Percentiles rank a stretch among this genome's conserved stretches.
Conservation (phyloP, 345 rosid species). For the Salix koriyanagi region DNA sequence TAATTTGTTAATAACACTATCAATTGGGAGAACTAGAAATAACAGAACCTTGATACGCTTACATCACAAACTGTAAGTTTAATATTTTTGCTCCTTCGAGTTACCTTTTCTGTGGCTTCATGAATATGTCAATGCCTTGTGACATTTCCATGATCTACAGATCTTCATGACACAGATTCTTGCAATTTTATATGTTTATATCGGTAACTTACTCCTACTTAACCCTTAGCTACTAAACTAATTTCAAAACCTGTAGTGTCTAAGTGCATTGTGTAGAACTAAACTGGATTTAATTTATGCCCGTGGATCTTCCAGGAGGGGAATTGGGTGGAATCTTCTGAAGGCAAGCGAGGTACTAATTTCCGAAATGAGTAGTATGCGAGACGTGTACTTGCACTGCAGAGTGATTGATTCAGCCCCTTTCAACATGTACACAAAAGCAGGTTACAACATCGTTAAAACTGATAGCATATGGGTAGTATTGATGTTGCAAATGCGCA, state of each 20-base stretch:
- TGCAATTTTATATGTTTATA: neutral
- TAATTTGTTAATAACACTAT: neutral
- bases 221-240: neutral
- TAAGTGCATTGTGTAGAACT: neutral
- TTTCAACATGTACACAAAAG: slow-evolving; percentile 75
- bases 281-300: neutral
- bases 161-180: neutral
- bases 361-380: slow-evolving; percentile 48
- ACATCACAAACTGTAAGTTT: neutral
- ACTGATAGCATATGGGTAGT: slow-evolving; percentile 68
- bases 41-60: neutral
- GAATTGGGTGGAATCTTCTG: slow-evolving; percentile 92
- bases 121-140: neutral
- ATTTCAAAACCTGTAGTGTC: neutral
- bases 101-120: neutral
- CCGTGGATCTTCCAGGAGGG: slow-evolving; percentile 52
- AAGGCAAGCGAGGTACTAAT: slow-evolving; percentile 85
- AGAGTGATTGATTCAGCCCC: slow-evolving; percentile 88
- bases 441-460: slow-evolving; percentile 65
- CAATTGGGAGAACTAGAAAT: neutral
- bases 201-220: neutral
- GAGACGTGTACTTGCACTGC: slow-evolving; percentile 84
- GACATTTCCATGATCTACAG: neutral
- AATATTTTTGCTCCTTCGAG: neutral
- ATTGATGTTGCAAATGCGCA: slow-evolving; percentile 77